These are phyloP conservation scores for Dendrobium catenatum DNA, from an alignment of 106 monocot genomes.

Conservation along the genomic window DNA sequence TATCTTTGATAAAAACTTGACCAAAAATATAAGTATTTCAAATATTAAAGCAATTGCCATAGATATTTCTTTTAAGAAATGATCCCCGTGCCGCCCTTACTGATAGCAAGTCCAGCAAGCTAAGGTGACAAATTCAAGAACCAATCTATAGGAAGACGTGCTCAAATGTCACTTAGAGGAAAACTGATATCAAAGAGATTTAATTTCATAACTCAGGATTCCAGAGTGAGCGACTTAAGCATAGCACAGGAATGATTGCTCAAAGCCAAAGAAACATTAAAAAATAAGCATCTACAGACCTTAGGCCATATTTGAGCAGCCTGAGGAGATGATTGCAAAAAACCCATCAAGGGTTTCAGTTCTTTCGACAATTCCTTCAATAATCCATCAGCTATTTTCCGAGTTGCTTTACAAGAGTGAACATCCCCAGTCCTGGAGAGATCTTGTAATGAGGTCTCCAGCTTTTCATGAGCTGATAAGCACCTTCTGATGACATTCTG, in stretches of 20 bases:
- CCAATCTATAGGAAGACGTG: neutral
- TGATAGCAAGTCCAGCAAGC: neutral
- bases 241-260: neutral
- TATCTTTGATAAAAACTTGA: neutral
- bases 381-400: constrained; percentile 65
- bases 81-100: neutral
- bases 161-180: neutral
- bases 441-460: constrained; percentile 76
- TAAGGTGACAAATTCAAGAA: neutral
- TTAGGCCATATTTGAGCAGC: constrained; percentile 83
- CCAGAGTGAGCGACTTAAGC: neutral
- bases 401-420: constrained; percentile 73
- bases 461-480: constrained; percentile 73
- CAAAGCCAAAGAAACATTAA: neutral
- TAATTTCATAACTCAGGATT: neutral
- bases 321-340: constrained; percentile 76
- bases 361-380: constrained; percentile 85
- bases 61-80: neutral
- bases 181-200: neutral
- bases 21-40: neutral
- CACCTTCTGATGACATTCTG: constrained; percentile 53
- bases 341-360: constrained; percentile 52
- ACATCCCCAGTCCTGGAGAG: constrained; percentile 83
- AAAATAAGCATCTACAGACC: constrained; percentile 33
- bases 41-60: neutral